Evolutionary conservation across 2,329 filamentous ascomycete genomes (phyloP), one percentile per base, ranked within the genome.

Genomic region (Aspergillus amoenus): DNA sequence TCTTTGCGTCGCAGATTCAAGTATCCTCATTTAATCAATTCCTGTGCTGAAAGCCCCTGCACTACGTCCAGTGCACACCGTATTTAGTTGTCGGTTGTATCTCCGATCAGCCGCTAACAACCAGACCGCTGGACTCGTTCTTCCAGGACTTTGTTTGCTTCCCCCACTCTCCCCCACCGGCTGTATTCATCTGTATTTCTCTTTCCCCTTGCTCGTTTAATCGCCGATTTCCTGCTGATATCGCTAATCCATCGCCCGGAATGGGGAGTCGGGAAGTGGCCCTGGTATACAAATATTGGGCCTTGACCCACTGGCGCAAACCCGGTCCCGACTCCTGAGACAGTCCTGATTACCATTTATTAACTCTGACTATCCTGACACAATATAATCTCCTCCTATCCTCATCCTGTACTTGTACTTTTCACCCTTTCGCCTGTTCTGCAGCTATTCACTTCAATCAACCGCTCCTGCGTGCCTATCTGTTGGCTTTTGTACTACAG

Each of bases 21-120:
- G 8, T 30, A 30, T 30, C 27, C 27, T 30, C 27, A 30, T 30
- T 30, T 27, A 9, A 30, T 30, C 27, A 30, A 30, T 11, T 30
- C 3, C 3, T 30, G 8, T 30, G 27, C 9, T 11, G 27, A 30
- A 30, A 30, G 8, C 27, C 27, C 11, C 27, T 1, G 27, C 27
- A 1, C 9, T 4, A 9, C 8, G 27, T 15, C 4, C 37, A 48
- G 47, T 30, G 40, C 44, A 17, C 12, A 39, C 12, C 15, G 27
- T 30, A 30, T 30, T 30, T 30, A 30, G 27, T 30, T 30, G 27
- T 30, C 27, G 27, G 27, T 4, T 30, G 9, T 30, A 11, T 30
- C 59, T 60, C 52, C 55, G 59, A 65, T 63, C 61, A 62, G 59
- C 64, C 61, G 66, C 66, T 68, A 66, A 67, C 58, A 61, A 65